phyloP scores from a whole-genome alignment of 179 eudicot species.

The Patellifolia procumbens region DNA sequence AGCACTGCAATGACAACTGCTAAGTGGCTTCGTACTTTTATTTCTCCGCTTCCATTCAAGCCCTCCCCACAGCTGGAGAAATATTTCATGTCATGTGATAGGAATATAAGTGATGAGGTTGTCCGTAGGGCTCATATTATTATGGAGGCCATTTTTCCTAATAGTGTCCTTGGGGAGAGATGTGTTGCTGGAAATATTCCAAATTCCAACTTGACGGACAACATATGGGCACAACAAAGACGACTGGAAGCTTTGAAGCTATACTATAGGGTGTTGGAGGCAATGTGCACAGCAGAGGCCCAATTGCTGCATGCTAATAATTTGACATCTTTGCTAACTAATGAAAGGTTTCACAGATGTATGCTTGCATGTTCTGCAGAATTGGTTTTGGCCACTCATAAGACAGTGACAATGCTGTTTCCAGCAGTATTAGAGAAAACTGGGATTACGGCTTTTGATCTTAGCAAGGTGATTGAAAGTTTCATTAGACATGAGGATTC shows the following conservation, averaged over 20 bases:
- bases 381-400: conserved; percentile 94
- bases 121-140: conserved; percentile 77
- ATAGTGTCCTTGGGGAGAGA: conserved; percentile 68
- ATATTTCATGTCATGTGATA: conserved; percentile 71
- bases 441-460: conserved; percentile 97
- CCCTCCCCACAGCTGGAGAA: conserved; percentile 74
- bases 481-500: conserved; percentile 93
- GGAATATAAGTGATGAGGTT: conserved; percentile 70
- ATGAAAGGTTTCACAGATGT: conserved; percentile 96
- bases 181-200: conserved; percentile 52
- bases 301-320: conserved; percentile 68
- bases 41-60: conserved; percentile 78
- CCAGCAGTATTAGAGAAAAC: conserved; percentile 97
- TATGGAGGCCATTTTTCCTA: conserved; percentile 92
- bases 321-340: conserved; percentile 80
- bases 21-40: conserved; percentile 87
- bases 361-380: conserved; percentile 99
- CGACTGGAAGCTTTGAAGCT: conserved; percentile 79
- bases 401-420: conserved; percentile 94
- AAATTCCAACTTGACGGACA: conserved; percentile 78
- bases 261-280: conserved; percentile 84
- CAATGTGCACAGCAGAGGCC: conserved; percentile 89
- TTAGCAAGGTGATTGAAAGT: conserved; percentile 98
- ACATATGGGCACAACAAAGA: conserved; percentile 92
- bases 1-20: conserved; percentile 99